These are phyloP conservation scores for Colletotrichum spinosum DNA, from an alignment of 2,329 filamentous ascomycete genomes.

Conservation along the genomic window DNA sequence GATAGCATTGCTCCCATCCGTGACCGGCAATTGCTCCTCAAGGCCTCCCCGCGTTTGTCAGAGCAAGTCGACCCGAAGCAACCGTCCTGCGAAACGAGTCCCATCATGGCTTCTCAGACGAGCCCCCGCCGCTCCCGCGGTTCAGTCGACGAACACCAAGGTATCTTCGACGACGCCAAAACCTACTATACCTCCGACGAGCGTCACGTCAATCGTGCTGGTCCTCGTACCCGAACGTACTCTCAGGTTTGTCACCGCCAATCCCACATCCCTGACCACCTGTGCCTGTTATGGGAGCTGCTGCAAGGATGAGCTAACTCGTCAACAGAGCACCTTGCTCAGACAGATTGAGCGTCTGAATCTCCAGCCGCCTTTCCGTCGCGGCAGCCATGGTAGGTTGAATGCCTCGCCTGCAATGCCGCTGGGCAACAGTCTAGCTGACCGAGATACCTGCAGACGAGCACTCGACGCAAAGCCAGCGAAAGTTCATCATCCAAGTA, in stretches of 20 bases:
- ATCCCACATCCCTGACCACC: constrained; percentile 15
- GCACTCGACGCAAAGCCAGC: constrained; percentile 67
- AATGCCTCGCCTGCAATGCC: background rate
- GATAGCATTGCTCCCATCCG: background rate
- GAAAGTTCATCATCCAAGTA: constrained; percentile 88
- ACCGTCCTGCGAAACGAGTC: constrained; percentile 10
- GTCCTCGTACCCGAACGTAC: constrained; percentile 66
- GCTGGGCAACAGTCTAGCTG: background rate
- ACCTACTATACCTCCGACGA: constrained; percentile 70
- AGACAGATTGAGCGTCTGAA: constrained; percentile 65
- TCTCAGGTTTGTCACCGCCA: constrained; percentile 58
- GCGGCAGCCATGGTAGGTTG: constrained; percentile 68
- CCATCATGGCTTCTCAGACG: constrained; percentile 37
- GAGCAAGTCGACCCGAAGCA: background rate
- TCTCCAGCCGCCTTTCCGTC: constrained; percentile 65
- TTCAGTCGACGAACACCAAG: constrained; percentile 57
- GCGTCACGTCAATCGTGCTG: constrained; percentile 61
- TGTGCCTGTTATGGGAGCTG: constrained; percentile 2
- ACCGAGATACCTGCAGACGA: constrained; percentile 71
- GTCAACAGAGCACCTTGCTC: constrained; percentile 61
- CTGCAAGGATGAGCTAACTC: constrained; percentile 17
- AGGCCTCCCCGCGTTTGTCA: constrained; percentile 10
- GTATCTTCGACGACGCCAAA: constrained; percentile 67
- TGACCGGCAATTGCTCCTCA: constrained; percentile 16
- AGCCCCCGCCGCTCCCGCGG: constrained; percentile 41